Base-by-base conservation (phyloP, 208 protist species). In the Tritrichomonas musculus region DNA sequence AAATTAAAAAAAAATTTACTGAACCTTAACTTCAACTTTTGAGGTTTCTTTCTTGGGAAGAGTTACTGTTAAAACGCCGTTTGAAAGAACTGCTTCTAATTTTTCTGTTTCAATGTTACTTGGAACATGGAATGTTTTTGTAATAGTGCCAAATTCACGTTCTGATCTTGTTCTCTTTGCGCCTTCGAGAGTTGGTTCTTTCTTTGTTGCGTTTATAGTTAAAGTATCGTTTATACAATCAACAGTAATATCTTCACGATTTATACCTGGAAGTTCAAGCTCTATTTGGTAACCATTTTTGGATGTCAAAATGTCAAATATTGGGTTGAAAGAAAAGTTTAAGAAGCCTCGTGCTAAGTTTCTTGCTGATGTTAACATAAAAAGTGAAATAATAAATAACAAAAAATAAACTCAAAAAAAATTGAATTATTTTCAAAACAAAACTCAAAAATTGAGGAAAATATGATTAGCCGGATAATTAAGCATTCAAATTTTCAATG, bases 221-320 rank as follows among this genome's bases (percentile, higher is more conserved):
- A 82, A 22, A 25, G 47, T 14, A 30, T 50, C 11, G 13, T 82
- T 47, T 20, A 53, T 41, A 30, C 3, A 1, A 30, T 49, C 5
- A 30, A 82, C 30, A 11, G 14, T 20, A 53, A 82, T 44, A 30
- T 82, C 73, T 20, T 82, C 73, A 1, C 41, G n/a, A 20, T 82
- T 82, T n/a, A 53, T 41, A 82, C 73, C 73, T 53, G 73, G 73
- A 30, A 82, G 73, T 25, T 82, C 73, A 82, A 82, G n/a, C n/a
- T n/a, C n/a, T n/a, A n/a, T n/a, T n/a, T n/a, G n/a, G n/a, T n/a
- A n/a, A n/a, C n/a, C n/a, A n/a, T n/a, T n/a, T n/a, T n/a, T n/a
- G n/a, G n/a, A n/a, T n/a, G n/a, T n/a, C n/a, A n/a, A n/a, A n/a
- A n/a, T n/a, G n/a, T n/a, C n/a, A n/a, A n/a, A n/a, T n/a, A n/a